A percentile compares a stretch with the other conserved stretches of the same genome.
phyloP scores from a whole-genome alignment of 306 rosid species.

The Vigna hirtella region DNA sequence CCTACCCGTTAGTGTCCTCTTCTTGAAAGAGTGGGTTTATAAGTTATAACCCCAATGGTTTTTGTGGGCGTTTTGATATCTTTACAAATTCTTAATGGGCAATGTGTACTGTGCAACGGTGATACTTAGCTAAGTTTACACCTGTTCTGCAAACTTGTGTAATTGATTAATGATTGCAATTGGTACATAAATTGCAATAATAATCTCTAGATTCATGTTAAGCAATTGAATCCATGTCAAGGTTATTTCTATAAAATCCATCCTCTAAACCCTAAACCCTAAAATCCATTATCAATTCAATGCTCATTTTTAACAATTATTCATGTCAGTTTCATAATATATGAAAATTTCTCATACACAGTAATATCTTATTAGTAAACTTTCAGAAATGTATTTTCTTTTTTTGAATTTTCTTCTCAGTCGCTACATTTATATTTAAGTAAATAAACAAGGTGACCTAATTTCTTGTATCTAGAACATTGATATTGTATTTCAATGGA shows the following conservation, averaged over 20 bases:
- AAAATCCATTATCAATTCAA: neutral
- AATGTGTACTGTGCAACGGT: neutral
- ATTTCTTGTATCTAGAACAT: neutral
- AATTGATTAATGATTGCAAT: neutral
- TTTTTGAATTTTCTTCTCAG: neutral
- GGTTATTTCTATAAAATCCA: constrained; percentile 17
- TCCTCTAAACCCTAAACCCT: no score
- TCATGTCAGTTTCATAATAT: neutral
- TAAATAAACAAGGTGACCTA: neutral
- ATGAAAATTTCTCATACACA: neutral
- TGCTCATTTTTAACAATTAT: constrained; percentile 30
- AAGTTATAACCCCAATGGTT: no score
- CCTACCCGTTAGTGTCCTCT: neutral
- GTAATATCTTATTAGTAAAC: neutral
- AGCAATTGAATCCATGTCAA: neutral
- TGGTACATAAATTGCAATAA: constrained; percentile 4
- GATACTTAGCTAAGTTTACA: constrained; percentile 1
- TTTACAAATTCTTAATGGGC: neutral
- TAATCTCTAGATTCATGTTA: constrained; percentile 6
- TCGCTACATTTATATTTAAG: constrained; percentile 20
- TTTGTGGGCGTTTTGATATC: no score
- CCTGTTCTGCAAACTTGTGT: constrained; percentile 3
- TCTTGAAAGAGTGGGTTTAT: no score
- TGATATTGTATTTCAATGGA: constrained; percentile 2
- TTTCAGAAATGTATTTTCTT: neutral